These are phyloP conservation scores for Posidonia australis DNA, from an alignment of 106 monocot species.

Conservation along the genomic window DNA sequence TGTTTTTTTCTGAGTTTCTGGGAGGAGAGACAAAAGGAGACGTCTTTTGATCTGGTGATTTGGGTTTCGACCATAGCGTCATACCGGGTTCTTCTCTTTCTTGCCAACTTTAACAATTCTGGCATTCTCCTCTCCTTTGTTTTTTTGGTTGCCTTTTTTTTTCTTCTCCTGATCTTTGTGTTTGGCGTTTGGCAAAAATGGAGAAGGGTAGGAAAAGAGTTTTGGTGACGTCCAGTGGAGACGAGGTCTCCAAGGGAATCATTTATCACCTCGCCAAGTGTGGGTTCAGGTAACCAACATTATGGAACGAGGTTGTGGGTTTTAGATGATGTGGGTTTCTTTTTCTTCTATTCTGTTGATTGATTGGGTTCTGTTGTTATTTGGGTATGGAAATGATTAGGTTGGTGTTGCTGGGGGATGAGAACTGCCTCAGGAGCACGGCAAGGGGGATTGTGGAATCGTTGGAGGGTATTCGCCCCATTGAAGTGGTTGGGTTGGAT, in stretches of 20 bases:
- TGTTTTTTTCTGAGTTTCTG: no score
- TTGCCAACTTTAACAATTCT: no score
- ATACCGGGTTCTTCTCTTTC: no score
- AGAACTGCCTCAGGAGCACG: slow-evolving; percentile 28
- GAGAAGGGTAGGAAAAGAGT: slow-evolving; percentile 50
- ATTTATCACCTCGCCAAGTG: slow-evolving; percentile 51
- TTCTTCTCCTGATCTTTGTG: background rate
- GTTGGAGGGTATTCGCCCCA: slow-evolving; percentile 15
- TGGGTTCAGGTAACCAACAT: slow-evolving; percentile 57
- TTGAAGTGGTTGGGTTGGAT: slow-evolving; percentile 61
- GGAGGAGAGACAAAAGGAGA: no score
- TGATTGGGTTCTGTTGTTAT: background rate
- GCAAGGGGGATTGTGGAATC: slow-evolving; percentile 29
- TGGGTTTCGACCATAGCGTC: no score
- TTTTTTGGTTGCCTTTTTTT: background rate
- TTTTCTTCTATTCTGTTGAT: background rate
- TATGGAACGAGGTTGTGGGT: background rate
- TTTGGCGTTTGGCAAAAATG: background rate
- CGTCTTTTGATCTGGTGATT: no score
- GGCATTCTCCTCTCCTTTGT: no score
- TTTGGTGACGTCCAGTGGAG: slow-evolving; percentile 59
- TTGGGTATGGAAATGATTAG: slow-evolving; percentile 18
- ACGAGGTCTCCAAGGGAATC: slow-evolving; percentile 69
- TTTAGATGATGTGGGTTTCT: background rate
- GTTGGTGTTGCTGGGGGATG: slow-evolving; percentile 75